A percentile compares a stretch with the other conserved stretches of the same genome.
Conservation (phyloP, 2,329 filamentous ascomycete genomes). For the Xylariaceae sp. region DNA sequence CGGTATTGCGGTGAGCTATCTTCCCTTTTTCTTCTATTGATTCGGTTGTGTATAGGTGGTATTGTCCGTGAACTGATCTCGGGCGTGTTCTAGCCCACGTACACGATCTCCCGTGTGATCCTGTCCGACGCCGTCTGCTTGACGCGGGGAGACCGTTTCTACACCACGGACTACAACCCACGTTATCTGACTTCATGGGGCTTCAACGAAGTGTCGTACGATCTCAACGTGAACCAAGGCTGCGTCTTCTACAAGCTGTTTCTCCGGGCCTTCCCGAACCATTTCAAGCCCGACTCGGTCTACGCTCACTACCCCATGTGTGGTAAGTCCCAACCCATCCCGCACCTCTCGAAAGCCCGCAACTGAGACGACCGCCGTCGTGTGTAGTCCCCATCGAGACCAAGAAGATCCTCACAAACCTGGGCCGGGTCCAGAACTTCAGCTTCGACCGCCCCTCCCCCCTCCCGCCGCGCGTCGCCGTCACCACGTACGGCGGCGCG, state of each 20-base stretch:
- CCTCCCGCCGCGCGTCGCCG: constrained; percentile 42
- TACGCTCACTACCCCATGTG: constrained; percentile 73
- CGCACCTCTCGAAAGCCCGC: no score
- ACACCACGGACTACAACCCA: constrained; percentile 70
- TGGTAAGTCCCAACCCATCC: no score
- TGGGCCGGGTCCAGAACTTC: constrained; percentile 62
- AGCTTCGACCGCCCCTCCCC: constrained; percentile 56
- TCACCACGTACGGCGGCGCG: constrained; percentile 54
- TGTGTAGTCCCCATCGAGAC: constrained; percentile 62
- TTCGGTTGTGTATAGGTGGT: not conserved
- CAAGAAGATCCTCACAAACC: constrained; percentile 57
- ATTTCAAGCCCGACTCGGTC: constrained; percentile 70
- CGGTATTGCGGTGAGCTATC: constrained; percentile 48
- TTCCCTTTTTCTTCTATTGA: no score
- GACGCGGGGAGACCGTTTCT: constrained; percentile 70
- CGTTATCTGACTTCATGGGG: constrained; percentile 78
- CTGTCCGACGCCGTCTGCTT: constrained; percentile 73
- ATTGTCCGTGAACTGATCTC: constrained; percentile 5
- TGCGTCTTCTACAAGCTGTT: constrained; percentile 82
- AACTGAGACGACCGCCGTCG: no score
- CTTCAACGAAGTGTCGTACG: constrained; percentile 65
- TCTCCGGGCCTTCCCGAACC: constrained; percentile 68
- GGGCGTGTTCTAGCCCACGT: constrained; percentile 55
- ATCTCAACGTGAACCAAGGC: constrained; percentile 68
- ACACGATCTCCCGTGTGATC: constrained; percentile 69